Conservation (phyloP, 2,329 filamentous ascomycete genomes). For the Sclerotinia trifoliorum region DNA sequence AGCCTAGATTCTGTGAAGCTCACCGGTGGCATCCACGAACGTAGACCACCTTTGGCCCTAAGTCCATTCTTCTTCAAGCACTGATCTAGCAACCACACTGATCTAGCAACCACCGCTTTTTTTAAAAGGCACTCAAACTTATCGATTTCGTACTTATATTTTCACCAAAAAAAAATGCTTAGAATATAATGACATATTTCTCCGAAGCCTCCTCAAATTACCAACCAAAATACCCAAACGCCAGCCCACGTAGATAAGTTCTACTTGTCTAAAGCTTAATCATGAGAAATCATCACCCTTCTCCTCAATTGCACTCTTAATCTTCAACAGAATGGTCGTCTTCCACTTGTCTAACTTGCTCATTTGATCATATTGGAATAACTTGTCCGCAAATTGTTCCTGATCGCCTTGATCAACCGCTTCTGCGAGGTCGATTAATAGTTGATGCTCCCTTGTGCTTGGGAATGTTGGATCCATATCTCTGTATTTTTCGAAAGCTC, state of each 20-base stretch:
- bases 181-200: constrained; percentile 9
- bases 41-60: not conserved
- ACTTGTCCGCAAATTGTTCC: constrained; percentile 79
- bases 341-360: constrained; percentile 98
- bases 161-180: not conserved
- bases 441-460: constrained; percentile 74
- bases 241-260: constrained; percentile 1
- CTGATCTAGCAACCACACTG: not conserved
- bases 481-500: constrained; percentile 78
- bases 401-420: constrained; percentile 76
- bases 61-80: not conserved
- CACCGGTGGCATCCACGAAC: not conserved
- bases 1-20: not conserved
- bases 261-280: not conserved
- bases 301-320: constrained; percentile 82
- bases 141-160: not conserved
- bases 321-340: constrained; percentile 75
- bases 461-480: constrained; percentile 77
- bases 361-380: constrained; percentile 88
- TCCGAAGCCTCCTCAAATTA: constrained; percentile 5
- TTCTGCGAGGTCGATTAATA: constrained; percentile 73
- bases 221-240: constrained; percentile 15
- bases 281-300: constrained; percentile 67
- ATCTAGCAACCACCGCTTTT: not conserved
- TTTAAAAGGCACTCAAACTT: not conserved